phyloP scores from a whole-genome alignment of 2,329 filamentous ascomycete species.

The Sporothrix phasma region DNA sequence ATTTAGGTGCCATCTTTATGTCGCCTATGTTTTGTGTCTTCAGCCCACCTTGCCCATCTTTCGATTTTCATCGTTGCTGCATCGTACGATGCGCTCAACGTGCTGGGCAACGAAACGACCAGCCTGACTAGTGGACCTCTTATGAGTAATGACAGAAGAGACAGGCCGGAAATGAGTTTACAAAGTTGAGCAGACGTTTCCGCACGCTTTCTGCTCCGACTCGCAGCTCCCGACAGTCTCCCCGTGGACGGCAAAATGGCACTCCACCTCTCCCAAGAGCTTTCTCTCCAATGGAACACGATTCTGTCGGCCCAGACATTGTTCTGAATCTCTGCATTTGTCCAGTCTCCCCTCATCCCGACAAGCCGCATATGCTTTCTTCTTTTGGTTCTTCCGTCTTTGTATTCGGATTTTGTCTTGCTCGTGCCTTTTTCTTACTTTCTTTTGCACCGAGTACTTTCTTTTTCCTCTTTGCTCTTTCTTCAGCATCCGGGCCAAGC shows the following conservation, averaged over 20 bases:
- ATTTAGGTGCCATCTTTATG: not conserved
- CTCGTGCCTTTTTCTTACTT: not conserved
- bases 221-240: not conserved
- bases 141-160: not conserved
- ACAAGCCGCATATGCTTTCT: not conserved
- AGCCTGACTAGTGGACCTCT: not conserved
- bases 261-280: too few relatives aligned
- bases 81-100: not conserved
- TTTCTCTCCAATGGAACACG: too few relatives aligned
- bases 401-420: too few relatives aligned
- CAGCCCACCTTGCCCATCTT: constrained; percentile 6
- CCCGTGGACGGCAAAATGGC: not conserved
- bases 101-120: not conserved
- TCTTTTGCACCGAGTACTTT: not conserved
- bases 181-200: not conserved
- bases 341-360: not conserved
- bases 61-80: not conserved
- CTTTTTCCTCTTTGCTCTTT: not conserved
- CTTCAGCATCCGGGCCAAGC: not conserved
- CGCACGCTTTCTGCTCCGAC: not conserved
- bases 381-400: not conserved
- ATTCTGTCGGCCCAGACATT: too few relatives aligned
- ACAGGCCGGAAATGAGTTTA: not conserved
- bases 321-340: not conserved
- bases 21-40: not conserved